A percentile compares a stretch with the other conserved stretches of the same genome.
phyloP scores from a whole-genome alignment of 106 monocot species.

The Amphibolis antarctica region DNA sequence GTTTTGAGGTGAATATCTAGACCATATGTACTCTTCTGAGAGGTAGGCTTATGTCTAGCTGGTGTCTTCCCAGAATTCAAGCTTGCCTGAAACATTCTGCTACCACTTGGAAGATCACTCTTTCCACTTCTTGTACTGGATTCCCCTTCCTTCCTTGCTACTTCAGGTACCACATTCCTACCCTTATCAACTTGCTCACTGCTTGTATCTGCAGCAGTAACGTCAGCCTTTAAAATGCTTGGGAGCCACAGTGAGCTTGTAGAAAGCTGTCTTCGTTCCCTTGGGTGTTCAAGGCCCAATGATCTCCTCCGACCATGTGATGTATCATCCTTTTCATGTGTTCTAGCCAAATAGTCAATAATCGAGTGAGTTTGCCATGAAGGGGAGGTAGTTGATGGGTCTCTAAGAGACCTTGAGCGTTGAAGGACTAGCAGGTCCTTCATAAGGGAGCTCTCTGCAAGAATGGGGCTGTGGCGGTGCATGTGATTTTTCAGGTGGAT shows the following conservation, averaged over 20 bases:
- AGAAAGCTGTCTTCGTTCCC: slow-evolving; percentile 24
- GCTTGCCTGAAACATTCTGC: background rate
- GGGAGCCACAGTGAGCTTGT: slow-evolving; percentile 19
- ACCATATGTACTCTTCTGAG: background rate
- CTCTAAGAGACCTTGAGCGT: slow-evolving; percentile 72
- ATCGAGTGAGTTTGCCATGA: slow-evolving; percentile 54
- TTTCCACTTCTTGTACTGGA: slow-evolving; percentile 9
- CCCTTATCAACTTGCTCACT: background rate
- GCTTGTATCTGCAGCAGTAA: slow-evolving; percentile 11
- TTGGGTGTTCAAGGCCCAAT: slow-evolving; percentile 16
- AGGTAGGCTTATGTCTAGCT: slow-evolving; percentile 3
- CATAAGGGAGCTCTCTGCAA: slow-evolving; percentile 51
- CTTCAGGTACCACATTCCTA: slow-evolving; percentile 2
- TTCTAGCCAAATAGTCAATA: slow-evolving; percentile 13
- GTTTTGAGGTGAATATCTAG: slow-evolving; percentile 13
- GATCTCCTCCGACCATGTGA: slow-evolving; percentile 36
- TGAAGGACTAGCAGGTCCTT: slow-evolving; percentile 70
- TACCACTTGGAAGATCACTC: slow-evolving; percentile 6
- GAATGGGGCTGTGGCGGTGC: slow-evolving; percentile 41
- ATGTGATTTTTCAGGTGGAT: slow-evolving; percentile 79
- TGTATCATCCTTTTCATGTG: slow-evolving; percentile 12
- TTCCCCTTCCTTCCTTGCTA: slow-evolving; percentile 10
- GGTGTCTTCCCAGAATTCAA: background rate
- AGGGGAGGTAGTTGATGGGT: slow-evolving; percentile 76
- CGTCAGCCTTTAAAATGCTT: slow-evolving; percentile 15